Evolutionary conservation across 2,329 filamentous ascomycete genomes (phyloP).

Genomic region (Xylariomycetidae sp.): DNA sequence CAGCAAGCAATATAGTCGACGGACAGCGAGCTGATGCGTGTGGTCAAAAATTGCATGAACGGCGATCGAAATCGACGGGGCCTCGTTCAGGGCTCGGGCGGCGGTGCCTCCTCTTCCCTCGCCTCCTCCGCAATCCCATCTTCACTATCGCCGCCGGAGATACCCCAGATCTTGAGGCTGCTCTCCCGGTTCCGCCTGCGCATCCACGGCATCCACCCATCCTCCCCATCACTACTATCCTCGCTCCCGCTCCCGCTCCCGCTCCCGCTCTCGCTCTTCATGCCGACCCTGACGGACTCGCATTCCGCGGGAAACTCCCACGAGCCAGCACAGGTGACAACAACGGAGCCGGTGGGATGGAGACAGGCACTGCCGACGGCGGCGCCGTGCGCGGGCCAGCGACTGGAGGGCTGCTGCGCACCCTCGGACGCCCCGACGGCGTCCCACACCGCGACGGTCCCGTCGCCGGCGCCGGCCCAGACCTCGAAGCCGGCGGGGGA

Average conservation of each 20-base stretch:
- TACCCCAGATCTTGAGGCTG: conserved; percentile 40
- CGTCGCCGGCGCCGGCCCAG: conserved; percentile 53
- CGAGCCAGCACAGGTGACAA: conserved; percentile 50
- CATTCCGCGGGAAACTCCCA: conserved; percentile 35
- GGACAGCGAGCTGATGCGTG: too few species aligned
- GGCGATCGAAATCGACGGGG: too few species aligned
- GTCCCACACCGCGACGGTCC: conserved; percentile 53
- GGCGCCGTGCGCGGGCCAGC: conserved; percentile 37
- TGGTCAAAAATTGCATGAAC: too few species aligned
- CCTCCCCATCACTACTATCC: conserved; percentile 1
- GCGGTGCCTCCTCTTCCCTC: too few species aligned
- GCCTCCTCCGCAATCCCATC: too few species aligned
- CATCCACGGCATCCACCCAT: conserved; percentile 20
- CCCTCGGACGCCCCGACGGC: conserved; percentile 44
- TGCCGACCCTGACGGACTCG: conserved; percentile 2
- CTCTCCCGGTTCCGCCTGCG: conserved; percentile 31
- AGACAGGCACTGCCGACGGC: conserved; percentile 45
- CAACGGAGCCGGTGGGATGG: conserved; percentile 49
- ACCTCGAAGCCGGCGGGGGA: conserved; percentile 46
- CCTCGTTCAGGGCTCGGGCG: too few species aligned
- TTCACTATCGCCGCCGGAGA: conserved; percentile 14
- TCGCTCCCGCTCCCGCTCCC: conserved; percentile 1
- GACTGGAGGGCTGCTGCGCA: conserved; percentile 38
- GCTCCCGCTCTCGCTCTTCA: conserved; percentile 1
- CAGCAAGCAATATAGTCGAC: too few species aligned